Evolutionary conservation across 1,284 basidiomycete species (phyloP).

Genomic region (Fomitiporia mediterranea): DNA sequence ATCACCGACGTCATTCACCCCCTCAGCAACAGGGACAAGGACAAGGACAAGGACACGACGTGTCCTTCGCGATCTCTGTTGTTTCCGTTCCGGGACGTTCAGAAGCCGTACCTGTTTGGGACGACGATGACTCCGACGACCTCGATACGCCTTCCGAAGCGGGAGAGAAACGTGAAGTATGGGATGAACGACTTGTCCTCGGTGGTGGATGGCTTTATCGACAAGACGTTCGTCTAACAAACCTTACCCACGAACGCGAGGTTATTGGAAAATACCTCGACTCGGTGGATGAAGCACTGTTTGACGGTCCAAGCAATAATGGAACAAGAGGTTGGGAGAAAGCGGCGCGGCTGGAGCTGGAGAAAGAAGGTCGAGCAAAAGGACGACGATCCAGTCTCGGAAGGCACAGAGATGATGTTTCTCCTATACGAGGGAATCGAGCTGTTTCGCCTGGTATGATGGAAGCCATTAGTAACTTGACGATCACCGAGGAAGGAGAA

Average conservation of each 20-base stretch:
- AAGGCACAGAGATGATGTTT: constrained; percentile 40
- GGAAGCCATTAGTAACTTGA: constrained; percentile 16
- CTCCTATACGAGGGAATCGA: constrained; percentile 49
- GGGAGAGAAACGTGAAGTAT: constrained; percentile 51
- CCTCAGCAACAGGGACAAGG: no score
- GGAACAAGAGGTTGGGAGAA: constrained; percentile 51
- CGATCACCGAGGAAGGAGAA: constrained; percentile 47
- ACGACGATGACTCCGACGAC: constrained; percentile 55
- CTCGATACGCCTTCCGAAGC: constrained; percentile 41
- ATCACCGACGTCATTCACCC: neutral
- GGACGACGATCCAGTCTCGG: constrained; percentile 47
- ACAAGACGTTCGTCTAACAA: constrained; percentile 52
- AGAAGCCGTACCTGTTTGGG: constrained; percentile 73
- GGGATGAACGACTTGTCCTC: constrained; percentile 75
- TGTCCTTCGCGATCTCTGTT: constrained; percentile 59
- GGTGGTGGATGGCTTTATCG: constrained; percentile 77
- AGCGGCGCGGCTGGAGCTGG: constrained; percentile 24
- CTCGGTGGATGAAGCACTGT: constrained; percentile 68
- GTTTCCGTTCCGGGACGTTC: constrained; percentile 60
- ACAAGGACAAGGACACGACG: constrained; percentile 39
- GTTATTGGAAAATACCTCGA: constrained; percentile 61
- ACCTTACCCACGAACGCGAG: constrained; percentile 52
- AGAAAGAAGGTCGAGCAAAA: constrained; percentile 33
- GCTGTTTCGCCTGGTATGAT: constrained; percentile 18
- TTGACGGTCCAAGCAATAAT: constrained; percentile 46